Conservation (phyloP, 495 filamentous ascomycete species). For the Talaromyces adpressus region DNA sequence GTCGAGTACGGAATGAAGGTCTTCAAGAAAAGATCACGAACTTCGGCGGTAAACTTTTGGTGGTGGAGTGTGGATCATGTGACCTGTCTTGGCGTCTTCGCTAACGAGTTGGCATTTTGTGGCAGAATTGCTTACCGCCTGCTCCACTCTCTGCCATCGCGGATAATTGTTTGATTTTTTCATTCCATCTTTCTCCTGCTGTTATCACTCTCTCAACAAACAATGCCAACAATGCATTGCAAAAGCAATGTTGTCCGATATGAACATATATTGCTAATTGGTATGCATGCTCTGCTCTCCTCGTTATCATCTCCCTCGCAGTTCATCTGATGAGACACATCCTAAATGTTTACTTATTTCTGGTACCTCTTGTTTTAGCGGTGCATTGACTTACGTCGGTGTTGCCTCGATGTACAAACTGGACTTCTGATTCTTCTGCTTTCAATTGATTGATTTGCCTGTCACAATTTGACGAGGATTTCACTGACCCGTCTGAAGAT, state of each 20-base stretch:
- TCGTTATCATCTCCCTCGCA: constrained; percentile 6
- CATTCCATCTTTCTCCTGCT: constrained; percentile 18
- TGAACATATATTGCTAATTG: constrained; percentile 11
- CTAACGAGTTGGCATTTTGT: neutral
- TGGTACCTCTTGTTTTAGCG: constrained; percentile 62
- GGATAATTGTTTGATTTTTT: constrained; percentile 1
- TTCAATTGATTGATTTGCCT: neutral
- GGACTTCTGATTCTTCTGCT: constrained; percentile 48
- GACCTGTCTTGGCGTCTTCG: constrained; percentile 5
- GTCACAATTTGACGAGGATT: neutral
- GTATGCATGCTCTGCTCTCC: constrained; percentile 19
- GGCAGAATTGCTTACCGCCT: neutral
- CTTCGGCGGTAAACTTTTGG: neutral
- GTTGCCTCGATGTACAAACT: constrained; percentile 50
- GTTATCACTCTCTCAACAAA: constrained; percentile 19
- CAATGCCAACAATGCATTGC: neutral
- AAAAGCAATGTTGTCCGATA: neutral
- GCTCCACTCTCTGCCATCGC: neutral
- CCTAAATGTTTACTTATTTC: constrained; percentile 42
- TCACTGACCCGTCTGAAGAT: constrained; percentile 1
- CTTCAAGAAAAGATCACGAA: neutral
- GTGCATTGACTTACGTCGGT: constrained; percentile 27
- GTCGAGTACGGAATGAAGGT: constrained; percentile 3
- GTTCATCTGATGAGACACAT: constrained; percentile 41
- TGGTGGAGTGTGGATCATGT: constrained; percentile 9